A percentile compares a stretch with the other conserved stretches of the same genome.
phyloP scores from a whole-genome alignment of 2,329 filamentous ascomycete species.

The Sarocladiaceae sp. region DNA sequence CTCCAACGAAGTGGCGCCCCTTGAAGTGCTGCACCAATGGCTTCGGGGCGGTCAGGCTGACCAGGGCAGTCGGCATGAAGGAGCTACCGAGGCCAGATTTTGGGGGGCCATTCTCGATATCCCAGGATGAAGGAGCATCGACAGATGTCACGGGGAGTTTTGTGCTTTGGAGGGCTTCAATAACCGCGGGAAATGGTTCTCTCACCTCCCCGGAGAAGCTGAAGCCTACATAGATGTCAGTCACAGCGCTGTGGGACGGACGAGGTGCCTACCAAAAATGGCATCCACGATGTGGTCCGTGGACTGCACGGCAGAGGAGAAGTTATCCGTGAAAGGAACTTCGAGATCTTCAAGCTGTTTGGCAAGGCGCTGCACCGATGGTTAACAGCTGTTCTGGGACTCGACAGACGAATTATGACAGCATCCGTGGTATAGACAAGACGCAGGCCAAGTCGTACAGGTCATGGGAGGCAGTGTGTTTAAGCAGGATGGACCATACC shows the following conservation, averaged over 20 bases:
- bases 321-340: constrained; percentile 80
- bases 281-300: constrained; percentile 85
- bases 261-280: constrained; percentile 64
- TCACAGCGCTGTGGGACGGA: constrained; percentile 1
- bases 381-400: constrained; percentile 21
- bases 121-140: constrained; percentile 91
- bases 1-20: constrained; percentile 87
- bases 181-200: constrained; percentile 83
- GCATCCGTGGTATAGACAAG: not conserved
- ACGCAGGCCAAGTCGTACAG: not conserved
- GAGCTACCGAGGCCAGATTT: constrained; percentile 66
- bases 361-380: constrained; percentile 59
- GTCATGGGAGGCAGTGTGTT: constrained; percentile 8
- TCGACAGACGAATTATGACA: too few species aligned
- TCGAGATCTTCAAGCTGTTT: constrained; percentile 80
- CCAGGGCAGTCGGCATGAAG: constrained; percentile 73
- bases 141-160: constrained; percentile 76
- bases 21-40: constrained; percentile 77
- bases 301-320: constrained; percentile 56
- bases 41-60: constrained; percentile 91
- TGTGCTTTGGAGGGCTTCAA: constrained; percentile 67
- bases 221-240: constrained; percentile 54
- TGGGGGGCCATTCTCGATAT: constrained; percentile 82
- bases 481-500: constrained; percentile 38
- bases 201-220: constrained; percentile 87